Evolutionary conservation across 495 filamentous ascomycete species (phyloP).

Genomic region (Diplogelasinospora grovesii): DNA sequence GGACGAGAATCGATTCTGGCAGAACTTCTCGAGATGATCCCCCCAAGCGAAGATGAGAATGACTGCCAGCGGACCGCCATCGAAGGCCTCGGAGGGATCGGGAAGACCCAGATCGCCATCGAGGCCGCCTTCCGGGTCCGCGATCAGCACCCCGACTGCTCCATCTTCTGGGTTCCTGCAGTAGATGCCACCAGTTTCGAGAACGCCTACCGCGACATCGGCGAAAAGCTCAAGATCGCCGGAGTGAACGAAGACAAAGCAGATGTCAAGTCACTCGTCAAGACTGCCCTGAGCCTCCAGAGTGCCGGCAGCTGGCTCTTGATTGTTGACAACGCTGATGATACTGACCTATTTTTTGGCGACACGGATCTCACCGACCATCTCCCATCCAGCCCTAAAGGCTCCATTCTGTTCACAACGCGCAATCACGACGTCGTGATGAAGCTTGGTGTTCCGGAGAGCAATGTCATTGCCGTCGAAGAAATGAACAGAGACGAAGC

Average conservation of each 20-base stretch:
- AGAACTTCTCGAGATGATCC: conserved; percentile 23
- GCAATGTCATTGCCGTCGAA: conserved; percentile 12
- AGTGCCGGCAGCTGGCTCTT: conserved; percentile 39
- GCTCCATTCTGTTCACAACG: conserved; percentile 37
- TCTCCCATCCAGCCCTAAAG: conserved; percentile 30
- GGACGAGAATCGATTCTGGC: conserved; percentile 30
- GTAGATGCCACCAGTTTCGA: conserved; percentile 32
- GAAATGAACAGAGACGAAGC: conserved; percentile 27
- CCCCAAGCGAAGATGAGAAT: conserved; percentile 8
- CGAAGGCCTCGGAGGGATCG: conserved; percentile 40
- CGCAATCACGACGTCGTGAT: conserved; percentile 21
- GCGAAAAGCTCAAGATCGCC: conserved; percentile 21
- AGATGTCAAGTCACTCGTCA: conserved; percentile 30
- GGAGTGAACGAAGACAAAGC: conserved; percentile 27
- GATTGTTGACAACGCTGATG: conserved; percentile 47
- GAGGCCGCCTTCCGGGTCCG: conserved; percentile 40
- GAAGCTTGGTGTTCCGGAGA: conserved; percentile 8
- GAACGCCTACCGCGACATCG: conserved; percentile 38
- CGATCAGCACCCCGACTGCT: conserved; percentile 26
- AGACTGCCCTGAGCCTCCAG: conserved; percentile 25
- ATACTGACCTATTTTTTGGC: conserved; percentile 29
- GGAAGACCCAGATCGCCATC: conserved; percentile 50
- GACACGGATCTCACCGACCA: conserved; percentile 13
- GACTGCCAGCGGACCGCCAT: conserved; percentile 33
- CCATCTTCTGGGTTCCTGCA: conserved; percentile 43